phyloP scores from a whole-genome alignment of 768 basidiomycete species.

The Auricularia cornea region DNA sequence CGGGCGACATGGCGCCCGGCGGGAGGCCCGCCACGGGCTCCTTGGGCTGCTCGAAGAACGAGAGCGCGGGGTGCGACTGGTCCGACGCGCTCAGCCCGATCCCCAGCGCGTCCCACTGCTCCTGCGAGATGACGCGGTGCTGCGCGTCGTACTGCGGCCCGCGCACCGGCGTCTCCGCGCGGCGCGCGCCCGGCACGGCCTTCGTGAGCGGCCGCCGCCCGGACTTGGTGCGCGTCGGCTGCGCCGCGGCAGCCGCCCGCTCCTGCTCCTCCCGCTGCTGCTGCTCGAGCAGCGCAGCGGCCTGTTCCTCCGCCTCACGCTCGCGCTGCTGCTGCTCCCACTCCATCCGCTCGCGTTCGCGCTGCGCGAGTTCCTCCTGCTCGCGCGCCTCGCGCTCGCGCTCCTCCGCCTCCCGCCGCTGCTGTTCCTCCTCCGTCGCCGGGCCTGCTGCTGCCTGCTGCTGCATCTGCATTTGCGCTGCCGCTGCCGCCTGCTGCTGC shows the following conservation, averaged over 20 bases:
- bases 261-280: constrained; percentile 22
- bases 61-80: background rate
- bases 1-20: constrained; percentile 57
- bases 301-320: constrained; percentile 35
- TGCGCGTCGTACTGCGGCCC: constrained; percentile 93
- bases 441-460: constrained; percentile 5
- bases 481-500: constrained; percentile 45
- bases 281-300: constrained; percentile 22
- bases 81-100: background rate
- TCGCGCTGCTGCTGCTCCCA: constrained; percentile 36
- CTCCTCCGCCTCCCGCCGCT: constrained; percentile 20
- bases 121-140: constrained; percentile 86
- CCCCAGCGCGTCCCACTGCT: constrained; percentile 40
- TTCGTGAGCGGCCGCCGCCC: constrained; percentile 56
- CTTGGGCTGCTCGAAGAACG: background rate
- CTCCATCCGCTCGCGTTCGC: constrained; percentile 33
- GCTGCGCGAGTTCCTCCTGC: constrained; percentile 34
- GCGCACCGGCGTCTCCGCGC: constrained; percentile 80
- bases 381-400: constrained; percentile 22
- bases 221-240: constrained; percentile 5
- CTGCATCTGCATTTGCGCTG: constrained; percentile 20
- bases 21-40: constrained; percentile 32
- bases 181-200: constrained; percentile 41
- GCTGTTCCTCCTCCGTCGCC: constrained; percentile 9
- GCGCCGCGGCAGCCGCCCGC: constrained; percentile 10